Evolutionary conservation across 108 stramenopile species (phyloP).

Genomic region (Nannochloropsis salina): DNA sequence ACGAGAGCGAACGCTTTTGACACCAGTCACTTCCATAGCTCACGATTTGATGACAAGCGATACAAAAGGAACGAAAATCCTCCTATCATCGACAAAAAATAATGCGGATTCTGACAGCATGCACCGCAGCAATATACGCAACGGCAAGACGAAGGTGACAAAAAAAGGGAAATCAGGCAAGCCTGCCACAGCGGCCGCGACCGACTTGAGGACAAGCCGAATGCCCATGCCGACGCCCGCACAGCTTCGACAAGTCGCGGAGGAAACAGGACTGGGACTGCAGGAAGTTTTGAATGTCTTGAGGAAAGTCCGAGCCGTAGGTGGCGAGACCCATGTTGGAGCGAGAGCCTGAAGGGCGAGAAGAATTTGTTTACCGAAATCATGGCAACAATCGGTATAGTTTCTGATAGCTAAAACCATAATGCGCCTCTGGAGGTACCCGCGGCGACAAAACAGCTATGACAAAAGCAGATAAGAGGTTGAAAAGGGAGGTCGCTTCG

Average conservation of each 20-base stretch:
- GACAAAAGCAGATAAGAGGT: no score
- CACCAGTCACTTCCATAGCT: not conserved
- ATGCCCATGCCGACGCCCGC: not conserved
- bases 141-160: not conserved
- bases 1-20: not conserved
- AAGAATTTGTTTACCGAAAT: no score
- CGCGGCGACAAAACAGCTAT: no score
- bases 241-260: not conserved
- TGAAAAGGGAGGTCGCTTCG: no score
- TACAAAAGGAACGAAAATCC: not conserved
- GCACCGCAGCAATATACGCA: not conserved
- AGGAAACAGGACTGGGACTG: not conserved
- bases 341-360: no score
- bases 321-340: not conserved
- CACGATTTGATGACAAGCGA: not conserved
- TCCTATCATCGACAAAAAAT: not conserved
- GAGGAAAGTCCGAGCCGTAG: not conserved
- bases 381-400: no score
- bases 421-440: no score
- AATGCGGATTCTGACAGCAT: not conserved
- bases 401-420: no score
- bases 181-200: not conserved
- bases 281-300: not conserved
- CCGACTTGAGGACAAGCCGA: not conserved
- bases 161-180: not conserved